These are phyloP conservation scores for Crithidia mellificae DNA, from an alignment of 208 protist genomes.

Conservation along the genomic window DNA sequence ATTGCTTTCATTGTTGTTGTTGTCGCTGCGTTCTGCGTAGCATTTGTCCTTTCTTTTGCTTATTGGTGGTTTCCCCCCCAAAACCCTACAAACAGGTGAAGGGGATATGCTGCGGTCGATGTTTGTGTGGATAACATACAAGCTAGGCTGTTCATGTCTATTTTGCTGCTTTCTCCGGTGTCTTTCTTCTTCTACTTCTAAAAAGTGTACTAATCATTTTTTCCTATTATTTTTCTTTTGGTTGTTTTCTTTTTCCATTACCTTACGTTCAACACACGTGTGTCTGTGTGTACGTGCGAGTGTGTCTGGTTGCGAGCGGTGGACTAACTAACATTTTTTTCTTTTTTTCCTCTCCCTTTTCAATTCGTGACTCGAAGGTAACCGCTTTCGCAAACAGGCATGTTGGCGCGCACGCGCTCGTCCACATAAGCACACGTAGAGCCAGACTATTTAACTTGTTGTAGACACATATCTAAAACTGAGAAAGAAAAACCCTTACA, in stretches of 20 bases:
- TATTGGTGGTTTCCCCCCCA: too few relatives aligned
- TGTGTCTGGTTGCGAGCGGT: conserved; percentile 8
- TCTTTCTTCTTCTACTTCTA: conserved; percentile 12
- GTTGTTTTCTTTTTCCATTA: conserved; percentile 4
- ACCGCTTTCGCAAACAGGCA: background rate
- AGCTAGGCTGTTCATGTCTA: background rate
- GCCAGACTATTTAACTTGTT: background rate
- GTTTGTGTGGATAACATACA: background rate
- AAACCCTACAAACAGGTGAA: background rate
- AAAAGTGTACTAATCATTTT: conserved; percentile 3
- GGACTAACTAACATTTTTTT: background rate
- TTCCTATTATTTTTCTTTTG: background rate
- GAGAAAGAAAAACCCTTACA: background rate
- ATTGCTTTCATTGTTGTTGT: background rate
- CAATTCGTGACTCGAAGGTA: conserved; percentile 2
- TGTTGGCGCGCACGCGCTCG: background rate
- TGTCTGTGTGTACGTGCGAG: background rate
- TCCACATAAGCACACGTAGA: background rate
- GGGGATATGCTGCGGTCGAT: background rate
- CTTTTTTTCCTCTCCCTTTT: background rate
- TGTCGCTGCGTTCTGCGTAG: background rate
- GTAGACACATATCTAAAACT: background rate
- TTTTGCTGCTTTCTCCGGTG: conserved; percentile 6
- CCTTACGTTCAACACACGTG: background rate
- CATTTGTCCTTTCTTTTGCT: background rate